phyloP scores from a whole-genome alignment of 257 asterid genomes.

The Solanum sejunctum region DNA sequence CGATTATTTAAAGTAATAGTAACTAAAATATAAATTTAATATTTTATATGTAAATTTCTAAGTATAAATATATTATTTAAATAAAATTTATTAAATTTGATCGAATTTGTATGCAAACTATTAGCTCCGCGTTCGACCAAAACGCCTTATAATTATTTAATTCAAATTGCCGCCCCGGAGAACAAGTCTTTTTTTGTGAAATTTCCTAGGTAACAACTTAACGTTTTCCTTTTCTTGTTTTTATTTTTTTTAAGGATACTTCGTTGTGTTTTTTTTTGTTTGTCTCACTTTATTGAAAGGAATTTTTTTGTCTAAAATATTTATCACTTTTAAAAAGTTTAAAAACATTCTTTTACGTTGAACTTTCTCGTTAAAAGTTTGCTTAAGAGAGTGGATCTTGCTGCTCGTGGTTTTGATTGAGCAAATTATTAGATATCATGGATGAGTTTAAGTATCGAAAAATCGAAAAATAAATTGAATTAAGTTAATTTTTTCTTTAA shows the following conservation, averaged over 20 bases:
- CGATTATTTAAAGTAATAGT: too few relatives aligned
- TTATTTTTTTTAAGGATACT: neutral
- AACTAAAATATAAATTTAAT: rapidly evolving
- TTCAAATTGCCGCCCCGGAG: neutral
- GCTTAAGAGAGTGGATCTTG: neutral
- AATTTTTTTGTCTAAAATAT: neutral
- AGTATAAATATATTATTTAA: too few relatives aligned
- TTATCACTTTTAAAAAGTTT: neutral
- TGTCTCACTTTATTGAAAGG: neutral
- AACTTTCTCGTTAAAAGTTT: neutral
- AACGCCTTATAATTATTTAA: neutral
- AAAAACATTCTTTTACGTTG: neutral
- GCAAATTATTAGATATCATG: too few relatives aligned
- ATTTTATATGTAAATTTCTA: neutral
- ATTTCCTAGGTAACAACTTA: neutral
- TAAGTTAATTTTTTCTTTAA: too few relatives aligned
- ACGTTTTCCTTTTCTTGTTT: neutral
- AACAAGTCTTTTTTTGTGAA: neutral
- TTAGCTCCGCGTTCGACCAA: neutral
- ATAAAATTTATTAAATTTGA: neutral
- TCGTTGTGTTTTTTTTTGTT: neutral
- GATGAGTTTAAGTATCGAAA: too few relatives aligned
- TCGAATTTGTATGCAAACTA: rapidly evolving
- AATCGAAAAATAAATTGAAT: too few relatives aligned
- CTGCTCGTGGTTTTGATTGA: neutral